These are phyloP conservation scores for Trichosanthes truncata DNA, from an alignment of 306 rosid species.

Conservation along the genomic window DNA sequence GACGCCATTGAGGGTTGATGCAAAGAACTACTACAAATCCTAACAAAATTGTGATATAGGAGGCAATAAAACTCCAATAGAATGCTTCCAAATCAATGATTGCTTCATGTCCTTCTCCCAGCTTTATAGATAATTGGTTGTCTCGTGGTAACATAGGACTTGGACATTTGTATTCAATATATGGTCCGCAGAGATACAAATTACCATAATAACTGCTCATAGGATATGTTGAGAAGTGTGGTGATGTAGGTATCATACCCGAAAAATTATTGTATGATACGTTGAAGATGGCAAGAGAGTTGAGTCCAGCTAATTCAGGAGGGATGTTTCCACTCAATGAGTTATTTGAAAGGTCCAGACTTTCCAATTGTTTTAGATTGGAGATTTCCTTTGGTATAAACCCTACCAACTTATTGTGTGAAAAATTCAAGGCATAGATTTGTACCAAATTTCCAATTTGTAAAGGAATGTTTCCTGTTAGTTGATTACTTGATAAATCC, in stretches of 20 bases:
- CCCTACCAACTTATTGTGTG: neutral
- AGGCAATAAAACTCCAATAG: neutral
- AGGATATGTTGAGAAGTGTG: neutral
- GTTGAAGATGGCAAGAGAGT: neutral
- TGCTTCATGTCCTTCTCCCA: neutral
- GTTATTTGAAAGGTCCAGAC: constrained; percentile 11
- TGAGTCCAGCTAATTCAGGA: neutral
- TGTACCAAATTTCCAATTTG: neutral
- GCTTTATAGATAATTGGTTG: too few species aligned
- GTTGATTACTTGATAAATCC: neutral
- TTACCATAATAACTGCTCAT: neutral
- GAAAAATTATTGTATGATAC: constrained; percentile 13
- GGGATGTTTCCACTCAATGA: neutral
- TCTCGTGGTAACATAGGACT: too few species aligned
- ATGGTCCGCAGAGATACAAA: neutral
- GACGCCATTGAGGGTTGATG: neutral
- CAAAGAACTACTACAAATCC: neutral
- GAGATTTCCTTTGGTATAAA: neutral
- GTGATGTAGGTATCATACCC: neutral
- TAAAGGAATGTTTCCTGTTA: neutral
- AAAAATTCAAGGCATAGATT: constrained; percentile 1
- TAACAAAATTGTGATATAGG: neutral
- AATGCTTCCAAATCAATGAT: neutral
- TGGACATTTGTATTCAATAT: neutral
- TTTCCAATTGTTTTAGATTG: neutral